A percentile compares a stretch with the other conserved stretches of the same genome.
Conservation (phyloP, 108 stramenopile species). For the Nannochloropsis granulata region DNA sequence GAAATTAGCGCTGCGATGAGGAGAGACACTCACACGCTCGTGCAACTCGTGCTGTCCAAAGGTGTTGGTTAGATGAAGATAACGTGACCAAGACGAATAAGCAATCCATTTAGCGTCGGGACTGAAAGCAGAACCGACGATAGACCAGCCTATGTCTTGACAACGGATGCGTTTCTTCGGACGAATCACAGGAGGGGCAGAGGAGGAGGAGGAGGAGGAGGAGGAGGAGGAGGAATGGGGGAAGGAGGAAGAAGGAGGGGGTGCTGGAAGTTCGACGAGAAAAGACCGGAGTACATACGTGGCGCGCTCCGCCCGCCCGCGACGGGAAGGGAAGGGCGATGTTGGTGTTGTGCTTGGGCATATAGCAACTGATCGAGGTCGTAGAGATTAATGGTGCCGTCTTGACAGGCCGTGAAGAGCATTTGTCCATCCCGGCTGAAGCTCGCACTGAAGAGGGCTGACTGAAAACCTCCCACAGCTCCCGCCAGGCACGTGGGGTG, state of each 20-base stretch:
- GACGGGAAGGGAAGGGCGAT: too few relatives aligned
- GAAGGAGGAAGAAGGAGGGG: background rate
- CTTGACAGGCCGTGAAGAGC: background rate
- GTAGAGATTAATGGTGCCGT: background rate
- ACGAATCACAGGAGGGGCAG: background rate
- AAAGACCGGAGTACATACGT: too few relatives aligned
- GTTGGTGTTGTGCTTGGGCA: background rate
- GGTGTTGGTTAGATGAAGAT: constrained; percentile 18
- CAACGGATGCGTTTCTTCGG: background rate
- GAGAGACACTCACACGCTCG: constrained; percentile 17
- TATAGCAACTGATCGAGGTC: background rate
- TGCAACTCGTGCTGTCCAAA: constrained; percentile 14
- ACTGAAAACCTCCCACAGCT: background rate
- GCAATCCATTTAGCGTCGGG: constrained; percentile 28
- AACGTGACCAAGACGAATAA: constrained; percentile 20
- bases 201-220: background rate
- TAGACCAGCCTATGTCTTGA: constrained; percentile 8
- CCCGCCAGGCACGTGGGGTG: background rate
- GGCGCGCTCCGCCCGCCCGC: too few relatives aligned
- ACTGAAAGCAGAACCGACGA: constrained; percentile 13
- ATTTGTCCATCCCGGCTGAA: background rate
- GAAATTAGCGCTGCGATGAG: background rate
- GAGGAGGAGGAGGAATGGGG: background rate
- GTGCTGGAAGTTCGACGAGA: too few relatives aligned
- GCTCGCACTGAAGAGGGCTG: background rate